These are phyloP conservation scores for Erodium chrysanthum DNA, from an alignment of 441 rosid genomes.

Conservation along the genomic window DNA sequence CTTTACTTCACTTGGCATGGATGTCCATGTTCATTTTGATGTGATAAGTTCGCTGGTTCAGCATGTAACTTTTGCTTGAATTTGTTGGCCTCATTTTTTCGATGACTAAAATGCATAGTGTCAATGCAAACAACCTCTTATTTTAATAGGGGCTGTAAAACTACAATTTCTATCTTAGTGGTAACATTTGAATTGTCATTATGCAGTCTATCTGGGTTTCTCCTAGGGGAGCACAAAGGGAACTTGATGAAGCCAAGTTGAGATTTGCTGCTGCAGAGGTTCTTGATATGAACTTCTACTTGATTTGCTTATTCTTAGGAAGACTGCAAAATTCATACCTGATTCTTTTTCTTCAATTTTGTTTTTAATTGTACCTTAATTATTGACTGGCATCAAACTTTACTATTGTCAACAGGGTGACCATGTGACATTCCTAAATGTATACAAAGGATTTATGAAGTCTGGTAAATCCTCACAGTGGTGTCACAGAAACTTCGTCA, in stretches of 20 bases:
- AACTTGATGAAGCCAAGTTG: constrained; percentile 80
- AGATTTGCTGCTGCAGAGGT: constrained; percentile 99
- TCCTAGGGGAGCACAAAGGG: constrained; percentile 66
- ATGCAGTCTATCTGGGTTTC: constrained; percentile 88
- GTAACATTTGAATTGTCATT: constrained; percentile 12
- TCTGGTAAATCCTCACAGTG: constrained; percentile 74
- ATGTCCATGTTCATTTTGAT: too few relatives aligned
- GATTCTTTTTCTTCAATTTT: neutral
- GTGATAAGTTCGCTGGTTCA: too few relatives aligned
- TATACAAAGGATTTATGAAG: constrained; percentile 78
- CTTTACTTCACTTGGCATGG: too few relatives aligned
- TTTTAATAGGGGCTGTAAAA: too few relatives aligned
- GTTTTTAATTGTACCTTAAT: neutral
- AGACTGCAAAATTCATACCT: neutral
- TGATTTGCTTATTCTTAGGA: too few relatives aligned
- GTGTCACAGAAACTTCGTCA: constrained; percentile 72
- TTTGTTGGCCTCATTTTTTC: too few relatives aligned
- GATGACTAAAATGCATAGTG: too few relatives aligned
- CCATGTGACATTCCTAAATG: constrained; percentile 74
- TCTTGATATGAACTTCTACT: constrained; percentile 12
- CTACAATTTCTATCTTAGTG: too few relatives aligned
- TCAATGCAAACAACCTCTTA: too few relatives aligned
- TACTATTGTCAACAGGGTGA: constrained; percentile 53
- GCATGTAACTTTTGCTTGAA: too few relatives aligned
- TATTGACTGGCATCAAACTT: neutral